These are phyloP conservation scores for Selenicereus undatus DNA, from an alignment of 148 eudicot genomes.

Conservation along the genomic window DNA sequence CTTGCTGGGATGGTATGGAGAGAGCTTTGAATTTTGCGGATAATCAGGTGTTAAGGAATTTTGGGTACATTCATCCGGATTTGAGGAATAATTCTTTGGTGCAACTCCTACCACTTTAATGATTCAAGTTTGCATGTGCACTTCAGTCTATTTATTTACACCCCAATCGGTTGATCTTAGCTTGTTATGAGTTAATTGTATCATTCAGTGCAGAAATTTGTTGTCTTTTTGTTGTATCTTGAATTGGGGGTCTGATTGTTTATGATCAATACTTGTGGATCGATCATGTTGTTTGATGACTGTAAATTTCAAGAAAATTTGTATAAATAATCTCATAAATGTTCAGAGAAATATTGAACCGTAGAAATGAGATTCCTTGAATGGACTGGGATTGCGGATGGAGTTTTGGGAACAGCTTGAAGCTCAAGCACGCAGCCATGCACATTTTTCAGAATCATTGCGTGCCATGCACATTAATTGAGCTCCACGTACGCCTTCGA, in stretches of 20 bases:
- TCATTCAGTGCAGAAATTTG: too few relatives aligned
- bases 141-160: not conserved
- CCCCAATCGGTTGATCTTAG: not conserved
- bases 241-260: not conserved
- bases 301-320: not conserved
- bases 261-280: not conserved
- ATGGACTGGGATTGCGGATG: too few relatives aligned
- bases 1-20: conserved; percentile 62
- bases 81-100: conserved; percentile 45
- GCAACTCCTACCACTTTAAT: not conserved
- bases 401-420: not conserved
- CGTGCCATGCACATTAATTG: too few relatives aligned
- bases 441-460: not conserved
- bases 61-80: conserved; percentile 57
- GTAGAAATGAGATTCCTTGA: not conserved
- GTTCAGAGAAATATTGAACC: not conserved
- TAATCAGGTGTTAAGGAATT: conserved; percentile 70
- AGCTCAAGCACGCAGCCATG: not conserved
- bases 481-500: too few relatives aligned
- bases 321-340: not conserved
- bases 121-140: not conserved
- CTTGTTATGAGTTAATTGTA: too few relatives aligned
- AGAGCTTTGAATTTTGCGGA: conserved; percentile 73
- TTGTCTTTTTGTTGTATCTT: not conserved
- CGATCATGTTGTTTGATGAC: not conserved